Conservation (phyloP, 352 stramenopile genomes). For the Phytophthora lateralis region DNA sequence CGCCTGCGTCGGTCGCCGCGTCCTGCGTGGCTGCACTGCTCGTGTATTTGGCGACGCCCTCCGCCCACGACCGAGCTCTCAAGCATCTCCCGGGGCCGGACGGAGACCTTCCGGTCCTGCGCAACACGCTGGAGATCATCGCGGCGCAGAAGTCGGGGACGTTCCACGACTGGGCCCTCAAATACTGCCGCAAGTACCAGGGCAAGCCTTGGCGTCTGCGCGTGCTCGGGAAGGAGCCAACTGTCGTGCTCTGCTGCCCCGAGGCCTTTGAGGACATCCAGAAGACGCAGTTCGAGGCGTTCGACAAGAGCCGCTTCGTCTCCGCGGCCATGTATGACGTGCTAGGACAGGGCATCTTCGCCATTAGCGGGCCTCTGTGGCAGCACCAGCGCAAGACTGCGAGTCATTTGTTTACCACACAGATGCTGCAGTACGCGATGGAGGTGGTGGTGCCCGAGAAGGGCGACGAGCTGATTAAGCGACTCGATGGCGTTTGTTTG, state of each 20-base stretch:
- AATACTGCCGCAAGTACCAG: slow-evolving; percentile 47
- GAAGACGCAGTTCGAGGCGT: slow-evolving; percentile 77
- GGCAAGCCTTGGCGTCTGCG: slow-evolving; percentile 53
- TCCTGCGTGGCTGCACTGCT: slow-evolving; percentile 35
- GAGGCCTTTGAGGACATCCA: slow-evolving; percentile 62
- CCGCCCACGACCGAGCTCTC: slow-evolving; percentile 33
- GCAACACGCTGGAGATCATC: slow-evolving; percentile 60
- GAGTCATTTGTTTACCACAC: slow-evolving; percentile 89
- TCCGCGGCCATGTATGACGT: slow-evolving; percentile 55
- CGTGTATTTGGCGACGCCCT: slow-evolving; percentile 35
- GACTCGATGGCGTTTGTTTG: slow-evolving; percentile 30
- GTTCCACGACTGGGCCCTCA: slow-evolving; percentile 57
- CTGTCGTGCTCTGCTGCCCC: slow-evolving; percentile 50
- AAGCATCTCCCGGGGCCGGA: slow-evolving; percentile 40
- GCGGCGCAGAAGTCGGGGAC: slow-evolving; percentile 41
- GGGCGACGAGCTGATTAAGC: slow-evolving; percentile 38
- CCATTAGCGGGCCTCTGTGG: slow-evolving; percentile 69
- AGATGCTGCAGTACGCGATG: slow-evolving; percentile 68
- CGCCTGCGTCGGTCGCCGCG: slow-evolving; percentile 18
- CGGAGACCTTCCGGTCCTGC: slow-evolving; percentile 46
- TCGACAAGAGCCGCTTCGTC: slow-evolving; percentile 65
- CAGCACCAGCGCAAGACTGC: slow-evolving; percentile 83
- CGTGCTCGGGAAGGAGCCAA: slow-evolving; percentile 39
- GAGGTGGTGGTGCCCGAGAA: slow-evolving; percentile 52
- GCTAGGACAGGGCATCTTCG: slow-evolving; percentile 85